Conservation (phyloP, 208 protist species). For the Crithidia sp. region DNA sequence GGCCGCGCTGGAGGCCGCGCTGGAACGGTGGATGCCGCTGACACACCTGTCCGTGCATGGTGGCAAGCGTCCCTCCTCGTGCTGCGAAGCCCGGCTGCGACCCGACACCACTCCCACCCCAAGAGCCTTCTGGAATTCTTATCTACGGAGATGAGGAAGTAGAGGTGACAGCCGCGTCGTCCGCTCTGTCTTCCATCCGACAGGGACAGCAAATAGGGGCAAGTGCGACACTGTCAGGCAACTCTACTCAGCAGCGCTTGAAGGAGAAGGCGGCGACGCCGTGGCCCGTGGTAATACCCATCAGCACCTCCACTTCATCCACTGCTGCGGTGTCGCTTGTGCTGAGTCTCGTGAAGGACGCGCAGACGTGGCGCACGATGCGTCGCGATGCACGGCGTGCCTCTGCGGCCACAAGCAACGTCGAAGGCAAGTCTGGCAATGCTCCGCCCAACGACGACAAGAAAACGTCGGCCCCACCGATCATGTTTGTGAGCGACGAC, state of each 20-base stretch:
- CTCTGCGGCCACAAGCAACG: not conserved
- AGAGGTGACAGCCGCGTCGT: no score
- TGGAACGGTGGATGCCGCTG: constrained; percentile 10
- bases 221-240: no score
- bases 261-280: not conserved
- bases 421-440: no score
- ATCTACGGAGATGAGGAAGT: not conserved
- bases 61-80: not conserved
- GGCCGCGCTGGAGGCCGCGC: constrained; percentile 3
- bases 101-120: not conserved
- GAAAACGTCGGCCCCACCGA: not conserved
- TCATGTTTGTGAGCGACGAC: constrained; percentile 17
- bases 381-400: constrained; percentile 4
- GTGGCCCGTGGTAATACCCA: not conserved
- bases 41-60: constrained; percentile 13
- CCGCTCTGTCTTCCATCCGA: no score
- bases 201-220: no score
- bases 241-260: not conserved
- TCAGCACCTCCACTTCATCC: not conserved
- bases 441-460: no score
- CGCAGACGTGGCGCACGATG: constrained; percentile 9
- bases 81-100: not conserved
- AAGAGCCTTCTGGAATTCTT: not conserved
- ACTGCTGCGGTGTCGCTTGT: not conserved
- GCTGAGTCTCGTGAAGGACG: constrained; percentile 11